A percentile compares a stretch with the other conserved stretches of the same genome.
Evolutionary conservation across 345 rosid species (phyloP).

Genomic region (Murraya paniculata): DNA sequence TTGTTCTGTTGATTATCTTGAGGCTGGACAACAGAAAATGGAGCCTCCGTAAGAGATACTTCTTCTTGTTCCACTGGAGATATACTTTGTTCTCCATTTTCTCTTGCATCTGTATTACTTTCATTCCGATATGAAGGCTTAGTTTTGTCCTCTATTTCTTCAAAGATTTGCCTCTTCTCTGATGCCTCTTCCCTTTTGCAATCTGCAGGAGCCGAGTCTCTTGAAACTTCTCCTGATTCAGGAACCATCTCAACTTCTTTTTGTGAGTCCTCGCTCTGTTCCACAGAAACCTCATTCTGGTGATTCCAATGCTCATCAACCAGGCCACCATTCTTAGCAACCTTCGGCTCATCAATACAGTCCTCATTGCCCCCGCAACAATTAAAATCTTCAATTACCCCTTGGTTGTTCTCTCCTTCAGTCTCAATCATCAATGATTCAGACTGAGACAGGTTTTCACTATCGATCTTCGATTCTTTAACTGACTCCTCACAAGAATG

Average conservation of each 20-base stretch:
- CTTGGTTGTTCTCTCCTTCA: slow-evolving; percentile 7
- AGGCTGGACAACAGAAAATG: slow-evolving; percentile 2
- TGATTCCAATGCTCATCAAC: slow-evolving; percentile 8
- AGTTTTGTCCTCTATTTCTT: slow-evolving; percentile 6
- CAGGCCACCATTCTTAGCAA: slow-evolving; percentile 15
- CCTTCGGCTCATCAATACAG: slow-evolving; percentile 10
- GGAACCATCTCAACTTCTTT: slow-evolving; percentile 8
- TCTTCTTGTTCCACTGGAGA: slow-evolving; percentile 18
- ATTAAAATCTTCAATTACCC: background rate
- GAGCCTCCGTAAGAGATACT: background rate
- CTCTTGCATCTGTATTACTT: background rate
- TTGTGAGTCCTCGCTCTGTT: slow-evolving; percentile 11
- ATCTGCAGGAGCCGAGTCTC: slow-evolving; percentile 11
- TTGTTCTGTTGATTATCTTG: slow-evolving; percentile 17
- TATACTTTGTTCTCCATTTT: background rate
- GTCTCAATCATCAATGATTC: background rate
- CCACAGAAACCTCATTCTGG: slow-evolving; percentile 23
- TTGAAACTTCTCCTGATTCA: slow-evolving; percentile 7
- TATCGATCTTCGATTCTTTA: slow-evolving; percentile 11
- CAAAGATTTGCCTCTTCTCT: slow-evolving; percentile 22
- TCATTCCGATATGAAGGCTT: slow-evolving; percentile 5
- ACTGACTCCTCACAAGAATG: slow-evolving; percentile 6
- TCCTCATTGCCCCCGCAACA: slow-evolving; percentile 4
- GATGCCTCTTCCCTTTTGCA: slow-evolving; percentile 15
- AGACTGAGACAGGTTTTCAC: slow-evolving; percentile 11